Evolutionary conservation across 257 asterid species (phyloP), one percentile per base, ranked within the genome.

Genomic region (Nyctanthes arbortristis): DNA sequence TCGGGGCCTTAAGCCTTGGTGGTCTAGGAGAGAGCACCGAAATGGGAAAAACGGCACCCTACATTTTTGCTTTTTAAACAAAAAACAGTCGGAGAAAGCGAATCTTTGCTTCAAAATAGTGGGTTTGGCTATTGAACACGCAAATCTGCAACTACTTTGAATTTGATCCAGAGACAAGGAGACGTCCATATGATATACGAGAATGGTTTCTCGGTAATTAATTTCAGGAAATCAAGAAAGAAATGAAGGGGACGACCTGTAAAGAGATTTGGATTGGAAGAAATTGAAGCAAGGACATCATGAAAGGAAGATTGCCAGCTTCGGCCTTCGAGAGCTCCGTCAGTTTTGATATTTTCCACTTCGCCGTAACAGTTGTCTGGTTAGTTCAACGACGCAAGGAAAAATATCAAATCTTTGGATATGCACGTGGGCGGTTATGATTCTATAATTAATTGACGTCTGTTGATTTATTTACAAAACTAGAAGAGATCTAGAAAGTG

Each of bases 91-190:
- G 27, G 49, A 71, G 74, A 76, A 7, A 33, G 56, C 54, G 36
- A 35, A 0, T 18, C 54, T 86, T 67, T 68, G 85, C 39, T 74
- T 67, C 71, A 71, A 30, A 45, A 14, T 45, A 14, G 63, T 56
- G 66, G 84, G 81, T 10, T 77, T 81, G 32, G 80, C 56, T 45
- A 76, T 62, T 39, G 83, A 77, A 76, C 77, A 74, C 13, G 83
- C 81, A 65, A 80, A 70, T 66, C 75, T 78, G 65, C 65, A 81
- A 63, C 78, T 78, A 78, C 73, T 69, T 56, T 73, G 81, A 69
- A 80, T 68, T 74, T 78, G 89, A 80, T 92, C 96, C 55, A 88
- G 66, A 5, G 85, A 81, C 76, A 84, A 67, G 16, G 86, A 75
- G 64, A 86, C 67, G 49, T 84, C 90, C 96, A 89, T 89, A 14